phyloP scores from a whole-genome alignment of 2,329 filamentous ascomycete genomes.

The Fusarium udum region DNA sequence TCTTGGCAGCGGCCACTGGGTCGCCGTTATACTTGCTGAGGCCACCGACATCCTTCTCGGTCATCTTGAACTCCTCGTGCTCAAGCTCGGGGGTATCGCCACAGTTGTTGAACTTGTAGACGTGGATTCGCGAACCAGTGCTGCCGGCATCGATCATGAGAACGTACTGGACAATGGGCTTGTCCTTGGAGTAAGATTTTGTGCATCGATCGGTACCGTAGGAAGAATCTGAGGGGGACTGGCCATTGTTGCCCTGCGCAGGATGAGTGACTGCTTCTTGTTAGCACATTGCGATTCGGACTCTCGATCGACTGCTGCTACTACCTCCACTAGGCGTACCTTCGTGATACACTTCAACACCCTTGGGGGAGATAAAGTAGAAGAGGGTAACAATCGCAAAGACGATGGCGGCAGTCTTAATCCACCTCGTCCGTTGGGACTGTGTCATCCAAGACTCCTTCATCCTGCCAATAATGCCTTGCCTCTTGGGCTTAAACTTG shows the following conservation, averaged over 20 bases:
- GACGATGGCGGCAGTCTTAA: conserved; percentile 71
- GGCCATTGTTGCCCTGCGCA: conserved; percentile 52
- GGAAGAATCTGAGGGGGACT: conserved; percentile 67
- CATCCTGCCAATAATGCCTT: conserved; percentile 62
- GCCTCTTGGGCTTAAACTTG: conserved; percentile 56
- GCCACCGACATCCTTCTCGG: conserved; percentile 82
- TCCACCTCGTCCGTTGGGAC: conserved; percentile 71
- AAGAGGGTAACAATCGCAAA: conserved; percentile 69
- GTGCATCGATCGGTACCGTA: conserved; percentile 79
- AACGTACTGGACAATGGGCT: conserved; percentile 96
- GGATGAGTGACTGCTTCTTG: conserved; percentile 37
- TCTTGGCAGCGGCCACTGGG: conserved; percentile 87
- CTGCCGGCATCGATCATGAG: conserved; percentile 99
- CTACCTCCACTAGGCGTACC: conserved; percentile 46
- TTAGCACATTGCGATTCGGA: conserved; percentile 11
- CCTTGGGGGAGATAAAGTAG: conserved; percentile 70
- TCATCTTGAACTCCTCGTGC: conserved; percentile 92
- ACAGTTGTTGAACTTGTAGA: conserved; percentile 99
- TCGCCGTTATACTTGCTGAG: conserved; percentile 89
- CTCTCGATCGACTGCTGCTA: not conserved
- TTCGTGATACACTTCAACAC: conserved; percentile 63
- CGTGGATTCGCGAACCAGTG: conserved; percentile 96
- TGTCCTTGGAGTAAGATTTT: conserved; percentile 84
- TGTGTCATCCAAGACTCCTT: conserved; percentile 69
- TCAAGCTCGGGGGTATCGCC: conserved; percentile 94